Evolutionary conservation across 2,329 filamentous ascomycete species (phyloP).

Genomic region (Aspergillus sergii): DNA sequence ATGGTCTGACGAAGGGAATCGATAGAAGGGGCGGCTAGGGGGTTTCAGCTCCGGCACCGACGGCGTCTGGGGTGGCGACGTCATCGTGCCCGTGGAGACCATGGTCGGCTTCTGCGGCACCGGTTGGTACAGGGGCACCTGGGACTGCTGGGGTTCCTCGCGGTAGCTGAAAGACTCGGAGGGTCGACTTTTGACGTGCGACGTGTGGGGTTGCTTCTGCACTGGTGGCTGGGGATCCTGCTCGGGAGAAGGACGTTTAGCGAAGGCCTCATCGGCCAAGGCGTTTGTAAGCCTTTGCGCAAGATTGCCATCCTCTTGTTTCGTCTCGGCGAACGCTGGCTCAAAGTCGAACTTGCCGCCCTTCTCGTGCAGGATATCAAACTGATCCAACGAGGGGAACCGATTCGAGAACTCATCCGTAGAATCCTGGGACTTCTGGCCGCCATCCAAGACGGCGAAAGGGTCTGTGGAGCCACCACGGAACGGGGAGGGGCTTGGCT

Average conservation of each 20-base stretch:
- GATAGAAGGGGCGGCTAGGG: constrained; percentile 52
- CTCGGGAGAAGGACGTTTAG: constrained; percentile 43
- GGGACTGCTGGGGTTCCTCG: constrained; percentile 29
- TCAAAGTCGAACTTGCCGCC: constrained; percentile 85
- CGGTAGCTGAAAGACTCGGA: constrained; percentile 27
- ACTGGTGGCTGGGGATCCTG: constrained; percentile 29
- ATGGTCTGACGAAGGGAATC: constrained; percentile 52
- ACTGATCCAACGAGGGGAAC: constrained; percentile 92
- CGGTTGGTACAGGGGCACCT: constrained; percentile 41
- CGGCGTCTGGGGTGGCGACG: constrained; percentile 55
- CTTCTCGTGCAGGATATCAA: constrained; percentile 83
- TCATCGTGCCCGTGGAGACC: constrained; percentile 81
- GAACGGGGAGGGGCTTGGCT: constrained; percentile 69
- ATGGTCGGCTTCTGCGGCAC: constrained; percentile 55
- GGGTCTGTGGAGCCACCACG: constrained; percentile 75
- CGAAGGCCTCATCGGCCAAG: constrained; percentile 83
- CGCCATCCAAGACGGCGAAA: constrained; percentile 84
- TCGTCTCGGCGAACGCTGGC: constrained; percentile 49
- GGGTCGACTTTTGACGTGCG: constrained; percentile 26
- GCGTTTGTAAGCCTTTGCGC: constrained; percentile 72
- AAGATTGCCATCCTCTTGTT: constrained; percentile 53
- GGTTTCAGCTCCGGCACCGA: constrained; percentile 31
- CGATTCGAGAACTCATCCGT: constrained; percentile 80
- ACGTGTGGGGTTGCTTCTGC: constrained; percentile 28
- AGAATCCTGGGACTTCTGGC: constrained; percentile 48